Evolutionary conservation across 768 basidiomycete genomes (phyloP).

Genomic region (Multifurca ochricompacta): DNA sequence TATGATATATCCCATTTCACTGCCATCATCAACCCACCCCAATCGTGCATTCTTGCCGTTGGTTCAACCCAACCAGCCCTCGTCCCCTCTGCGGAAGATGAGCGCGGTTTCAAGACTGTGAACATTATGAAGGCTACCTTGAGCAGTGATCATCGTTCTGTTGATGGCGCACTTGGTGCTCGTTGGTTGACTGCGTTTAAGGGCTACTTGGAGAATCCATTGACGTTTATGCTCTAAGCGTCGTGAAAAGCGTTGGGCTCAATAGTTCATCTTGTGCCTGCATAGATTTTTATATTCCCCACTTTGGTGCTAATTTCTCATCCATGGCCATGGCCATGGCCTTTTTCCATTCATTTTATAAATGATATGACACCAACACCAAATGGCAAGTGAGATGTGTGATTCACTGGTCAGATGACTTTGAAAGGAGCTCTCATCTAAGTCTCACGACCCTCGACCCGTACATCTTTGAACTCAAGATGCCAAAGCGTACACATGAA

Average conservation of each 20-base stretch:
- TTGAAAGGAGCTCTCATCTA: no score
- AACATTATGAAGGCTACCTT: conserved; percentile 95
- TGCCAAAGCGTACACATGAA: conserved; percentile 16
- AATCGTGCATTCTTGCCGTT: conserved; percentile 95
- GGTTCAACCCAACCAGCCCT: conserved; percentile 82
- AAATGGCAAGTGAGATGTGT: no score
- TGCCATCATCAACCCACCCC: conserved; percentile 98
- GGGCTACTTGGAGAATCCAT: conserved; percentile 91
- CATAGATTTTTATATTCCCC: conserved; percentile 19
- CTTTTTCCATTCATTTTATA: neutral
- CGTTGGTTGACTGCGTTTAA: conserved; percentile 91
- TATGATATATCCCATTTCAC: conserved; percentile 92
- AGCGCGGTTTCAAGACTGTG: conserved; percentile 89
- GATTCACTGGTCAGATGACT: neutral
- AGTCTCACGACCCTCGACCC: neutral
- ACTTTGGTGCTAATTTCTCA: conserved; percentile 15
- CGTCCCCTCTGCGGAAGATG: conserved; percentile 79
- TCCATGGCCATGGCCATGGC: conserved; percentile 6
- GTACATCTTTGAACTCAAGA: neutral
- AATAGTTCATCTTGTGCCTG: conserved; percentile 1
- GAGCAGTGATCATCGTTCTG: conserved; percentile 90
- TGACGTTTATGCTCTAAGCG: conserved; percentile 88
- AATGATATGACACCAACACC: neutral
- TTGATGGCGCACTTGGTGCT: conserved; percentile 94
- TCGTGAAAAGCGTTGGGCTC: conserved; percentile 8